Evolutionary conservation across 2,329 filamentous ascomycete genomes (phyloP), one percentile per base, ranked within the genome.

Genomic region (Colletotrichum caudatum): DNA sequence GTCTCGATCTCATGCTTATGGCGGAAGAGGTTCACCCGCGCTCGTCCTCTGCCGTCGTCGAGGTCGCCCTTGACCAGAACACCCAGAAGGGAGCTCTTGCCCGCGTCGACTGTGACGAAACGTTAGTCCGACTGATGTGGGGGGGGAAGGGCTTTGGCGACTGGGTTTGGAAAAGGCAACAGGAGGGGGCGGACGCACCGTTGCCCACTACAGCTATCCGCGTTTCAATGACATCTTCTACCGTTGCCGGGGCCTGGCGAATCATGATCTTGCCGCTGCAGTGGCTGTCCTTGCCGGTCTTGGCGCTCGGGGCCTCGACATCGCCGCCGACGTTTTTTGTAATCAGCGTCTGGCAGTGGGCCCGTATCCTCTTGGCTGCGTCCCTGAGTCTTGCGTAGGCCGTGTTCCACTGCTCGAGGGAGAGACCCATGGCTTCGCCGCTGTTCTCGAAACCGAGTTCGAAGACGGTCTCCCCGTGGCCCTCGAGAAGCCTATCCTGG

Each of bases 1-100:
- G 93, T 96, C 82, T 99, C 96, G 51, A 98, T 93, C 82, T 99
- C 96, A 78, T 99, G 96, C 82, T 99, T 98, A 82, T 99, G 96
- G 20, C 96, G 90, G 83, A 99, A 99, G 16, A 99, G 90, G 75
- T 97, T 98, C 63, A 99, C 93, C 73, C 96, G 92, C 57, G 96
- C 95, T 81, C 93, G 95, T 16, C 96, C 96, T 78, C 96, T 89
- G 20, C 96, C 96, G 82, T 99, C 96, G 77, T 99, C 96, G 2
- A 99, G 90, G 63, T 93, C 93, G 6, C 96, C 96, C 82, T 98
- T 98, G 8, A 98, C 96, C 7, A 99, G 86, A 1, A 99, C 96
- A 54, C 96, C 96, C 2, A 99, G 85, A 89, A 98, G 92, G 37
- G 96, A 98, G 79, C 94, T 97, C 83, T 99, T 99, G 0, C 96